Evolutionary conservation across 345 rosid genomes (phyloP), one percentile per base, ranked within the genome.

Genomic region (Eucalyptus pauciflora): DNA sequence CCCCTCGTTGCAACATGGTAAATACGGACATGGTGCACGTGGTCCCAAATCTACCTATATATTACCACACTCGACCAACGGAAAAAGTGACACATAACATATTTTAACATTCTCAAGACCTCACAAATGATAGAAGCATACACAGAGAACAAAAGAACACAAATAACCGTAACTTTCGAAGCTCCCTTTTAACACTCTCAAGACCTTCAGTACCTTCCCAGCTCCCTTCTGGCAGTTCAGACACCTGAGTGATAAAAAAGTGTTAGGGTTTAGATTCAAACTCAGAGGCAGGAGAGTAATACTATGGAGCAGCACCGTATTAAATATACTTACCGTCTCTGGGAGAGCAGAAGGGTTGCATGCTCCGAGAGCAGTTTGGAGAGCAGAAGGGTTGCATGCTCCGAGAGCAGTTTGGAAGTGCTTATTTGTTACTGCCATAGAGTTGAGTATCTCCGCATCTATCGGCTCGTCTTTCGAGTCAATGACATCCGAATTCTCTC

Each of bases 401-500:
- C 90, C 90, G 41, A 89, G 90, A 86, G 90, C 99, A 87, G 99
- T 96, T 88, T 94, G 93, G 92, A 96, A 96, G 95, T 97, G 99
- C 92, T 97, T 97, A 89, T 97, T 95, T 18, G 95, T 89, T 51
- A 97, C 99, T 18, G 96, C 96, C 99, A 97, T 96, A 6, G 99
- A 97, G 79, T 96, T 97, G 14, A 96, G 96, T 86, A 96, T 94
- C 89, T 96, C 99, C 10, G 98, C 99, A 86, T 97, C 99, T 76
- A 97, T 97, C 18, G 97, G 54, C 56, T 97, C 99, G 89, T 97
- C 99, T 94, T 96, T 98, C 91, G 96, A 92, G 93, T 96, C 96
- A 91, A 96, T 96, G 87, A 96, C 99, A 89, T 96, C 99, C 98
- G 96, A 96, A 92, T 97, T 97, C 93, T 97, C 99, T 88, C 99